phyloP scores from a whole-genome alignment of 169 alveolate species.

The Plasmodium malariae region DNA sequence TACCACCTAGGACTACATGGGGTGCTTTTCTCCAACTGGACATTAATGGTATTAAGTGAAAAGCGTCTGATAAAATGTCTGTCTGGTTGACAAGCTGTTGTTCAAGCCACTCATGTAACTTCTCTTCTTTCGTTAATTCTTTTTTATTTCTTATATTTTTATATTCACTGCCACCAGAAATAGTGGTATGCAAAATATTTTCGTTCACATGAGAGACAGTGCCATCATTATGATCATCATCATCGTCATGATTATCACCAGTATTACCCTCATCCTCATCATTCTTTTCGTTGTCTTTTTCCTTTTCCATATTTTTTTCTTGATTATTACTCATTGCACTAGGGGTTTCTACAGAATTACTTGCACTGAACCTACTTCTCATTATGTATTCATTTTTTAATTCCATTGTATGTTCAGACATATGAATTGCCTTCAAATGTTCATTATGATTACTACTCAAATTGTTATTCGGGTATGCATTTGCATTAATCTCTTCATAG shows the following conservation, averaged over 20 bases:
- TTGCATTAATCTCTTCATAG: too few species aligned
- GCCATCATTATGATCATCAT: neutral
- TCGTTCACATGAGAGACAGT: neutral
- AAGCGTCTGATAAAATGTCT: slow-evolving; percentile 38
- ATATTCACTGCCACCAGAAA: neutral
- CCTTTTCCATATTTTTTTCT: neutral
- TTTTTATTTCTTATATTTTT: neutral
- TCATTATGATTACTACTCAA: too few species aligned
- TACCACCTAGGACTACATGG: too few species aligned
- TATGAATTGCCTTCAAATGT: too few species aligned
- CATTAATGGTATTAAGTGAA: slow-evolving; percentile 24
- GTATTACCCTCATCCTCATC: neutral
- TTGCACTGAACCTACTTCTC: too few species aligned
- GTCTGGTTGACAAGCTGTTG: slow-evolving; percentile 34
- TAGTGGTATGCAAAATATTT: neutral
- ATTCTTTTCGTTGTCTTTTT: neutral
- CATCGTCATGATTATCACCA: neutral
- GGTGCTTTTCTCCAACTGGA: neutral
- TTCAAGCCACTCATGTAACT: slow-evolving; percentile 67
- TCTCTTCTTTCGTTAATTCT: slow-evolving; percentile 56
- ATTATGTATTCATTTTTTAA: too few species aligned
- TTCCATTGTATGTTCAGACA: too few species aligned
- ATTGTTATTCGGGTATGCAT: too few species aligned
- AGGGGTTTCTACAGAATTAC: too few species aligned
- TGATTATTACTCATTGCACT: too few species aligned